Conservation (phyloP, 345 rosid genomes). For the Salix koriyanagi region DNA sequence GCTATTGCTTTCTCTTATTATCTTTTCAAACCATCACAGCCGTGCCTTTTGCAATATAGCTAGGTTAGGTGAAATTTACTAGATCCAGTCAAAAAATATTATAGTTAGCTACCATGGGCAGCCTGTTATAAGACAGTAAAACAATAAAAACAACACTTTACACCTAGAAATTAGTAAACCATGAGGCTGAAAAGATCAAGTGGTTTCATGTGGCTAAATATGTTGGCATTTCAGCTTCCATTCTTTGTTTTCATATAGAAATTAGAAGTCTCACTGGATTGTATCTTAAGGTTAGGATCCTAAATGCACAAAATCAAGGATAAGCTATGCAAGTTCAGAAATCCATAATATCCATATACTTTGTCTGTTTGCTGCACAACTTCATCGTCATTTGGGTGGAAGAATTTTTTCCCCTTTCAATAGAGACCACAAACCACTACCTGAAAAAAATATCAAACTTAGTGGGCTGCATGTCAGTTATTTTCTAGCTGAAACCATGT, state of each 20-base stretch:
- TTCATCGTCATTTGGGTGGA: constrained; percentile 86
- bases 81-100: not conserved
- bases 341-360: constrained; percentile 32
- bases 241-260: not conserved
- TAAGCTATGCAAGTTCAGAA: constrained; percentile 7
- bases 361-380: constrained; percentile 62
- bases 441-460: constrained; percentile 36
- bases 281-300: not conserved
- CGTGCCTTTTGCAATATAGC: too few relatives aligned
- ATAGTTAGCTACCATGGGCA: not conserved
- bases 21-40: too few relatives aligned
- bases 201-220: not conserved
- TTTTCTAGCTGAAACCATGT: constrained; percentile 5
- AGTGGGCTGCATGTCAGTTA: constrained; percentile 6
- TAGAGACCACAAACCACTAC: constrained; percentile 86
- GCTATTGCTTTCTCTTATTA: too few relatives aligned
- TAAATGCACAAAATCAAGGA: not conserved
- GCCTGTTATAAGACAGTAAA: not conserved
- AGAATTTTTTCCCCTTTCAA: constrained; percentile 63
- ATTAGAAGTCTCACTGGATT: not conserved
- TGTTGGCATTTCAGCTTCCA: not conserved
- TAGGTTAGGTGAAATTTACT: too few relatives aligned
- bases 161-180: not conserved
- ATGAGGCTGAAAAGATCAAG: not conserved
- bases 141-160: not conserved